Evolutionary conservation across 108 stramenopile genomes (phyloP), one percentile per base, ranked within the genome.

Genomic region (Cyclotella distinguenda): DNA sequence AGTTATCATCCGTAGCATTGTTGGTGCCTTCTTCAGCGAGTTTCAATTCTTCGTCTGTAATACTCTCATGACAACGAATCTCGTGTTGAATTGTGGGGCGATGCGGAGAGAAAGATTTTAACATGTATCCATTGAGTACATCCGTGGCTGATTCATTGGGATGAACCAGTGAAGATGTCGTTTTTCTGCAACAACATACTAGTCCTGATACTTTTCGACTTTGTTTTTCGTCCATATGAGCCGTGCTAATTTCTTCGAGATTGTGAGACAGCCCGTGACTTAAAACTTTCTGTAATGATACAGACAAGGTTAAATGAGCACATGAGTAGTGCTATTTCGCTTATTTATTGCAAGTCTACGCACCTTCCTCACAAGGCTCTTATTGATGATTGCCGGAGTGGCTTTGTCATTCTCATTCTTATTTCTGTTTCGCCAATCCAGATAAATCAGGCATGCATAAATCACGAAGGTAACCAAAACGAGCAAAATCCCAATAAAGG

Each of bases 221-320:
- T 11, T n/a, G 32, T 22, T 13, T 18, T 27, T 59, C 25, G 34
- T 1, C 8, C 2, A 9, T 13, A 1, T 10, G 35, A 21, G n/a
- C 33, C 34, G 18, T 34, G 16, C 36, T 27, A n/a, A 4, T 36
- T 13, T 26, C 33, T 11, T 35, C 19, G 15, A 63, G 50, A 38
- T 35, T 15, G 22, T 50, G 62, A n/a, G 62, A 63, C 36, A 50
- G 62, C 3, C 62, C 62, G 38, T 63, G 62, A 32, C 32, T 32
- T 36, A 63, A 22, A 9, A 63, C 62, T 50, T 49, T 48, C 62
- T 63, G n/a, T n/a, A n/a, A n/a, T n/a, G n/a, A n/a, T n/a, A n/a
- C n/a, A n/a, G n/a, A n/a, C n/a, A n/a, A n/a, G n/a, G n/a, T n/a
- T n/a, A n/a, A n/a, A 35, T 26, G 4, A 36, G 1, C 31, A n/a